Evolutionary conservation across 1,139 yeast genomes (phyloP), one percentile per base, ranked within the genome.

Genomic region (Debaryomyces sp.): DNA sequence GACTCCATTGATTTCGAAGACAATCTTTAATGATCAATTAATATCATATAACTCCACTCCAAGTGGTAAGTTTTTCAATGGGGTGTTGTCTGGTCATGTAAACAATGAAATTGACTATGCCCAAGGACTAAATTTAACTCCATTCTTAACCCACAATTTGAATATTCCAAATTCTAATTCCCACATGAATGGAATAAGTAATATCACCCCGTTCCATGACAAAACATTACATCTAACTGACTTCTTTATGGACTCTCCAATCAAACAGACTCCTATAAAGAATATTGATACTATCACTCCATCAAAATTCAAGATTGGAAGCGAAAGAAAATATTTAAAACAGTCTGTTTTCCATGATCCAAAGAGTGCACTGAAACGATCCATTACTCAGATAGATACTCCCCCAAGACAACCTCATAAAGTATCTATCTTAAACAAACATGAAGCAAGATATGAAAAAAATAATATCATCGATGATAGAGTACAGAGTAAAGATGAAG

Each of bases 161-260:
- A 71, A 66, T 45, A 59, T 61, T 34, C 48, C 61, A 34, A 56
- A 54, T 33, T 47, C 58, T n/a, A 52, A 49, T 26, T 50, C 60
- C 3, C 43, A 49, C 24, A 46, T 41, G 32, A 57, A 58, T 29
- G 64, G 63, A 39, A 51, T 60, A 27, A 58, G 64, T 29, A 63
- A 63, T 35, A 64, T 73, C 46, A 76, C 81, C 12, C 81, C 81
- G 4, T 73, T 70, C 52, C 74, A 73, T 54, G 80, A 76, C 47
- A 75, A 72, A 56, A 64, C 78, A 2, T 62, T 73, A 46, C 78
- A 73, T 51, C 60, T 73, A 44, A 62, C 75, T 2, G 80, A 76
- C 53, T 75, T 76, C 49, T 75, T 73, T 56, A 74, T 72, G 65
- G 81, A 76, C 50, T 69, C 77, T 8, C 81, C 81, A 10, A 70